Conservation (phyloP, 495 filamentous ascomycete species). For the Friedmanniomyces endolithicus region DNA sequence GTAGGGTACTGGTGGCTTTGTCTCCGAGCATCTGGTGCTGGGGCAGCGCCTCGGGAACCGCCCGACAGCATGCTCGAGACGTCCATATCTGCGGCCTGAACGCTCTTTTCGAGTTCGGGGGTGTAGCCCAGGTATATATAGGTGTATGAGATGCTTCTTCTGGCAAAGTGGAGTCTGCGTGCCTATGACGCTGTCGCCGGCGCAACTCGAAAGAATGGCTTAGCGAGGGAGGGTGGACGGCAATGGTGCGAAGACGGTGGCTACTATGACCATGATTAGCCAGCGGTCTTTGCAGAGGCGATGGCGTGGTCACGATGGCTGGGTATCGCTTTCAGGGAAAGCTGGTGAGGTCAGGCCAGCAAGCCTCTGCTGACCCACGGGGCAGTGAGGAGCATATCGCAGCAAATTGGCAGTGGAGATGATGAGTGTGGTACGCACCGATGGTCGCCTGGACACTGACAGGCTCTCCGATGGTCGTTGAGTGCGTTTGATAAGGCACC, state of each 20-base stretch:
- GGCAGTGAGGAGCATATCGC: not conserved
- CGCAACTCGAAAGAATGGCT: slow-evolving; percentile 12
- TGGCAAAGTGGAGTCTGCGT: not conserved
- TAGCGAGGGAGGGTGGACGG: not conserved
- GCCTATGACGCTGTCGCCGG: slow-evolving; percentile 8
- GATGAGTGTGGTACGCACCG: not conserved
- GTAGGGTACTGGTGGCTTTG: slow-evolving; percentile 34
- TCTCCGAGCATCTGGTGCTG: not conserved
- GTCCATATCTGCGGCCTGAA: slow-evolving; percentile 25
- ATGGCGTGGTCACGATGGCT: not conserved
- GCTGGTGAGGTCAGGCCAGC: not conserved
- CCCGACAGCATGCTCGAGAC: slow-evolving; percentile 35
- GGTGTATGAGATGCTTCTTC: not conserved
- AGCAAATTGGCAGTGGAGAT: not conserved
- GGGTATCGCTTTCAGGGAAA: too few relatives aligned
- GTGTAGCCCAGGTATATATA: not conserved
- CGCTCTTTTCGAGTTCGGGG: not conserved
- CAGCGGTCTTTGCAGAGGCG: not conserved
- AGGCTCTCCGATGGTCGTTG: not conserved
- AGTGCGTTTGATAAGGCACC: not conserved
- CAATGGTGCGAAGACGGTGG: not conserved
- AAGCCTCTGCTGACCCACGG: not conserved
- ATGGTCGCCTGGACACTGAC: not conserved
- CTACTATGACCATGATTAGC: not conserved
- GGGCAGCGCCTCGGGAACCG: slow-evolving; percentile 19